phyloP scores from a whole-genome alignment of 148 eudicot species.

The Rhododendron ovatum region DNA sequence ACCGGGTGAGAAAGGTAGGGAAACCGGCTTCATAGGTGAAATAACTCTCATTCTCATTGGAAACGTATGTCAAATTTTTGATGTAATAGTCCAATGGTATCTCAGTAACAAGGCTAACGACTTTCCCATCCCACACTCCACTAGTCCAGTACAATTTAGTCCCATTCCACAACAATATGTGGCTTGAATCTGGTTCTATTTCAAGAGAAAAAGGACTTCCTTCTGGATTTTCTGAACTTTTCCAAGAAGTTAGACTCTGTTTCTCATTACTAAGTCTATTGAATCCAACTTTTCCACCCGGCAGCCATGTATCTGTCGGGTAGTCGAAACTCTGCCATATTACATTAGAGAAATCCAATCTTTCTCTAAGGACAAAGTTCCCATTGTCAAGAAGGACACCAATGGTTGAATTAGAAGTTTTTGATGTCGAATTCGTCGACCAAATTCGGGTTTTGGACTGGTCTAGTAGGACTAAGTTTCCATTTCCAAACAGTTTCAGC shows the following conservation, averaged over 20 bases:
- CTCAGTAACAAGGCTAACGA: neutral
- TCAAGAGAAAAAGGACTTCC: neutral
- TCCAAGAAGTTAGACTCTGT: neutral
- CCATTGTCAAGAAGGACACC: conserved; percentile 2
- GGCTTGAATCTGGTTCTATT: neutral
- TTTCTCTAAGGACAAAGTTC: neutral
- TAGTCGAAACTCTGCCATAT: neutral
- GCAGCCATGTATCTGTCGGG: neutral
- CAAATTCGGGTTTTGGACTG: conserved; percentile 1
- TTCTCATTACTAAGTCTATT: neutral
- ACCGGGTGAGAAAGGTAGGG: neutral
- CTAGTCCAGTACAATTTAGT: too few species aligned
- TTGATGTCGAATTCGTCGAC: neutral
- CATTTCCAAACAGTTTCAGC: neutral
- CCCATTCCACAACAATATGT: neutral
- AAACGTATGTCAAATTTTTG: neutral
- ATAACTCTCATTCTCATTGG: neutral
- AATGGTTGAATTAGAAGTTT: neutral
- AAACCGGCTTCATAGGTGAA: neutral
- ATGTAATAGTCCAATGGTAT: neutral
- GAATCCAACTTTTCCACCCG: neutral
- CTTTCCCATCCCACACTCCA: too few species aligned
- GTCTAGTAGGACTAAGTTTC: neutral
- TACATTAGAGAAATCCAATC: neutral
- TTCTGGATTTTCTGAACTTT: neutral